Percentiles rank a stretch among this genome's conserved stretches.
Conservation (phyloP, 2,329 filamentous ascomycete genomes). For the Trichothecium roseum region DNA sequence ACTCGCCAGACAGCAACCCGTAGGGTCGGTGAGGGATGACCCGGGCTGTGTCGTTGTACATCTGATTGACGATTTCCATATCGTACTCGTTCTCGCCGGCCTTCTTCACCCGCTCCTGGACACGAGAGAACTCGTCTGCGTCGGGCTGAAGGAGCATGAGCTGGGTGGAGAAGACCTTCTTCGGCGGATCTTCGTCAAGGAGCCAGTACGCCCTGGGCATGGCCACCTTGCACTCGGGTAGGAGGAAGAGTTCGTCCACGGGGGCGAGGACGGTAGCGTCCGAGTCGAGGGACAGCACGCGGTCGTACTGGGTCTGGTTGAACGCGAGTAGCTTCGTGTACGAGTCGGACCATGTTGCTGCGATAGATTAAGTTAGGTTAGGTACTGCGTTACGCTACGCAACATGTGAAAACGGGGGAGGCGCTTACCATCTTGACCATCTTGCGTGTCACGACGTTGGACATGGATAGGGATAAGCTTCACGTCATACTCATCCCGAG, state of each 20-base stretch:
- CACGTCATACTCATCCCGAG: conserved; percentile 27
- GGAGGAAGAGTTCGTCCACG: conserved; percentile 60
- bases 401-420: background rate
- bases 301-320: conserved; percentile 49
- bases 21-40: conserved; percentile 55
- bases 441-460: conserved; percentile 15
- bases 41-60: conserved; percentile 47
- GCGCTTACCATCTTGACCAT: conserved; percentile 19
- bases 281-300: conserved; percentile 42
- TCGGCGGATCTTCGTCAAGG: conserved; percentile 21
- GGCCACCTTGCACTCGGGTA: conserved; percentile 47
- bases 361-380: background rate
- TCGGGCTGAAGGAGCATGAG: conserved; percentile 52
- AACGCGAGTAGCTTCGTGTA: conserved; percentile 61
- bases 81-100: conserved; percentile 37
- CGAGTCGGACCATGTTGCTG: conserved; percentile 47
- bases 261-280: conserved; percentile 49
- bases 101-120: conserved; percentile 13
- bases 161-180: conserved; percentile 47
- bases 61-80: conserved; percentile 57
- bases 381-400: background rate
- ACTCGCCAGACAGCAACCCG: conserved; percentile 51
- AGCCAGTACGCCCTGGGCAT: conserved; percentile 66
- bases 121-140: conserved; percentile 32
- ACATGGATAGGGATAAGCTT: conserved; percentile 26